Conservation (phyloP, 306 rosid genomes). For the Rosa rugosa region DNA sequence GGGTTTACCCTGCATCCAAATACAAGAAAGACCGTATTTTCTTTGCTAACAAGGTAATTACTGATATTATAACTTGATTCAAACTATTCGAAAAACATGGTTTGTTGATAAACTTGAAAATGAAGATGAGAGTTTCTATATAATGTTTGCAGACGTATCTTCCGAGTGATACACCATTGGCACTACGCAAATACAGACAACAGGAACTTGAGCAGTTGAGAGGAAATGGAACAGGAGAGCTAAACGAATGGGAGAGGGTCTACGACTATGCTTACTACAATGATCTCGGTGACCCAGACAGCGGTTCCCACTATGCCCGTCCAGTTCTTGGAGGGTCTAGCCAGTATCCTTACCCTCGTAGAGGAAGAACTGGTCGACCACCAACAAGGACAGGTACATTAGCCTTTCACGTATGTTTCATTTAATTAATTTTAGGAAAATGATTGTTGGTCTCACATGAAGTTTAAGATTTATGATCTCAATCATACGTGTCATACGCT, state of each 20-base stretch:
- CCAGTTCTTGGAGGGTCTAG: slow-evolving; percentile 69
- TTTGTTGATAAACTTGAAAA: not conserved
- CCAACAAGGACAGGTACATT: slow-evolving; percentile 46
- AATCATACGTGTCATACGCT: no score
- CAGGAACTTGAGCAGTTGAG: slow-evolving; percentile 56
- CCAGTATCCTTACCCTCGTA: slow-evolving; percentile 68
- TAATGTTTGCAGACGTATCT: slow-evolving; percentile 48
- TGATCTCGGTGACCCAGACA: slow-evolving; percentile 59
- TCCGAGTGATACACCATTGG: slow-evolving; percentile 58
- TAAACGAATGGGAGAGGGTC: slow-evolving; percentile 62
- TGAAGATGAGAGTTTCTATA: not conserved
- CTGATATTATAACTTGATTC: not conserved
- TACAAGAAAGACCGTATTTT: slow-evolving; percentile 48
- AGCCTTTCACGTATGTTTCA: not conserved
- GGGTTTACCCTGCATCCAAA: slow-evolving; percentile 49
- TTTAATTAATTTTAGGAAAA: no score
- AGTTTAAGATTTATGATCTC: no score
- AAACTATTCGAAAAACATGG: no score
- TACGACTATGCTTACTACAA: slow-evolving; percentile 79
- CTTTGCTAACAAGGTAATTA: slow-evolving; percentile 61
- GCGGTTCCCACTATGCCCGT: slow-evolving; percentile 40
- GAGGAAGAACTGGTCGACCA: slow-evolving; percentile 74
- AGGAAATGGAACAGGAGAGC: slow-evolving; percentile 69
- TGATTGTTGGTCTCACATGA: no score
- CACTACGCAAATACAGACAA: slow-evolving; percentile 48